These are phyloP conservation scores for Knoxdaviesia proteae DNA, from an alignment of 2,329 filamentous ascomycete genomes.

Conservation along the genomic window DNA sequence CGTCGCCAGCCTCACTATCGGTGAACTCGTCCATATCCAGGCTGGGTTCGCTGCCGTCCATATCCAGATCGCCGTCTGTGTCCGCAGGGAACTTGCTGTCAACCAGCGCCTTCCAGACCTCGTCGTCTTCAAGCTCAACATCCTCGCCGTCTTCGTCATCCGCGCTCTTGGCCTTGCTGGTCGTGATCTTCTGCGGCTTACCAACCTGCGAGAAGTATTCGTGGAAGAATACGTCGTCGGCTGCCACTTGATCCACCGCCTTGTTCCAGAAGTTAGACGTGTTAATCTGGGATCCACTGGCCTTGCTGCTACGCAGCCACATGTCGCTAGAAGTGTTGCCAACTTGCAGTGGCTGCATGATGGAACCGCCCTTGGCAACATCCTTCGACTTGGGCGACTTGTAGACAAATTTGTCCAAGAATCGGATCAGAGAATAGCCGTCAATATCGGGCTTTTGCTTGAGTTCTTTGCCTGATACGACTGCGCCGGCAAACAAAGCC, in stretches of 20 bases:
- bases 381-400: constrained; percentile 63
- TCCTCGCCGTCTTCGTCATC: constrained; percentile 29
- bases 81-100: constrained; percentile 47
- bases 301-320: constrained; percentile 27
- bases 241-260: constrained; percentile 69
- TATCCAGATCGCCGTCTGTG: constrained; percentile 32
- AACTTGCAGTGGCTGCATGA: constrained; percentile 75
- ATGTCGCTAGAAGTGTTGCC: constrained; percentile 31
- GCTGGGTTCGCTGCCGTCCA: constrained; percentile 35
- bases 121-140: constrained; percentile 35
- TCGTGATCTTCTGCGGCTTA: constrained; percentile 35
- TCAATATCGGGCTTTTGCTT: constrained; percentile 79
- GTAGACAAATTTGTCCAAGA: constrained; percentile 97
- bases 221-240: constrained; percentile 95
- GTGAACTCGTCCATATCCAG: constrained; percentile 27
- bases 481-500: constrained; percentile 53
- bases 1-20: constrained; percentile 26
- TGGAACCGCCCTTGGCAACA: constrained; percentile 55
- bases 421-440: constrained; percentile 79
- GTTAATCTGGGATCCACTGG: constrained; percentile 39
- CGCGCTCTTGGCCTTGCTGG: constrained; percentile 19
- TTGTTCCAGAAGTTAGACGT: constrained; percentile 79
- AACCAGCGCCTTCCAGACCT: constrained; percentile 81
- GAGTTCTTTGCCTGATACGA: constrained; percentile 49
- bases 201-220: constrained; percentile 71